Evolutionary conservation across 1,284 basidiomycete species (phyloP).

Genomic region (Ceratobasidium sp.): DNA sequence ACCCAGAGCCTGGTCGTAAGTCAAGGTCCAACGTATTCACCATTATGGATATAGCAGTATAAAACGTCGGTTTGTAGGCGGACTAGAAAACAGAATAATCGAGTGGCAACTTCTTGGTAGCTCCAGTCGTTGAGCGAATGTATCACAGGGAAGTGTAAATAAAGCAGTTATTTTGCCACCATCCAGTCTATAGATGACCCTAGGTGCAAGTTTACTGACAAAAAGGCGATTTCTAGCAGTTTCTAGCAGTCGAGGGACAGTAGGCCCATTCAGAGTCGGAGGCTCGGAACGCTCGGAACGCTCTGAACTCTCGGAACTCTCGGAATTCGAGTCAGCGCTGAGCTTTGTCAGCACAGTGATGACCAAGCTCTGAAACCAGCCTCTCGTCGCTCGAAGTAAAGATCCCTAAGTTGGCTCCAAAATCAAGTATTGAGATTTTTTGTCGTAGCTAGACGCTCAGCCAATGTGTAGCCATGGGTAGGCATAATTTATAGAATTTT

Average conservation of each 20-base stretch:
- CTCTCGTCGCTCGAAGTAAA: no score
- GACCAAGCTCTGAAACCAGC: no score
- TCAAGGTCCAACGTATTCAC: conserved; percentile 67
- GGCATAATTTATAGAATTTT: no score
- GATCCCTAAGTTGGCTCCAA: no score
- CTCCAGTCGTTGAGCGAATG: not conserved
- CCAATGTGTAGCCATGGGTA: no score
- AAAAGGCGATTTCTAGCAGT: not conserved
- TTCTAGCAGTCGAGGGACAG: not conserved
- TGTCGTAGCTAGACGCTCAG: no score
- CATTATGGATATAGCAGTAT: conserved; percentile 25
- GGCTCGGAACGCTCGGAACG: no score
- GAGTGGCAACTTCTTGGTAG: conserved; percentile 22
- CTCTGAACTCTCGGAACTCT: no score
- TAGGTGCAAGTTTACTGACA: not conserved
- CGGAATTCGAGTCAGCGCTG: no score
- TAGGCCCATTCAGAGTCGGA: no score
- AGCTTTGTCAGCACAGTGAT: no score
- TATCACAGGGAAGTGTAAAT: not conserved
- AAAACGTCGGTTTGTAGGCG: not conserved
- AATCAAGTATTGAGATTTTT: no score
- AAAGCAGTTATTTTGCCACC: not conserved
- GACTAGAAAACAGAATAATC: not conserved
- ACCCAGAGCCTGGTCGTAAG: conserved; percentile 78
- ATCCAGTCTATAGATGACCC: not conserved